Conservation (phyloP, 495 filamentous ascomycete species). For the Talaromyces trachyspermus region DNA sequence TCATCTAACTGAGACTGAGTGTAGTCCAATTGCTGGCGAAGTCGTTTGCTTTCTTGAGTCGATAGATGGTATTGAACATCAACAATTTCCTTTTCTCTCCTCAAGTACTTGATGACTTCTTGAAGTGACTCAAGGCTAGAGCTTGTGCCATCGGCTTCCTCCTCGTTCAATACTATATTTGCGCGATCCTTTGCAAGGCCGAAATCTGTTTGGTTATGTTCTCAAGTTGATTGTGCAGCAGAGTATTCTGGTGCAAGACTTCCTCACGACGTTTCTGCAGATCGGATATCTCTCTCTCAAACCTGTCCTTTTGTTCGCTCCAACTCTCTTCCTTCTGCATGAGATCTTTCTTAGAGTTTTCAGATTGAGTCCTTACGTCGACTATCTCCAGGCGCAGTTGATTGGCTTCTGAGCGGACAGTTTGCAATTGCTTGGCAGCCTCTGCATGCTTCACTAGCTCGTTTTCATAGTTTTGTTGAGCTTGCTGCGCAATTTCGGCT, state of each 20-base stretch:
- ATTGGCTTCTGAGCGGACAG: slow-evolving; percentile 70
- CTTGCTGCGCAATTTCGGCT: slow-evolving; percentile 83
- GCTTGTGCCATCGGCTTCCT: slow-evolving; percentile 30
- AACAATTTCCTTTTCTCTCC: slow-evolving; percentile 96
- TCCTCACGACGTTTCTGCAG: slow-evolving; percentile 72
- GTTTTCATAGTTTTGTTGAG: slow-evolving; percentile 89
- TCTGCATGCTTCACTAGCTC: slow-evolving; percentile 93
- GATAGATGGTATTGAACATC: slow-evolving; percentile 90
- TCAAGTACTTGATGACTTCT: slow-evolving; percentile 81
- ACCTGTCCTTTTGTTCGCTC: slow-evolving; percentile 68
- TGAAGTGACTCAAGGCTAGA: slow-evolving; percentile 65
- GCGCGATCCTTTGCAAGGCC: slow-evolving; percentile 66
- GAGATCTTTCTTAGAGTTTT: slow-evolving; percentile 73
- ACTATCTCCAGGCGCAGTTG: slow-evolving; percentile 69
- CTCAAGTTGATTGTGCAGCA: slow-evolving; percentile 84
- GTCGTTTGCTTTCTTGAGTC: slow-evolving; percentile 72
- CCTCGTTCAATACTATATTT: slow-evolving; percentile 38
- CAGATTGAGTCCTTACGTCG: slow-evolving; percentile 64
- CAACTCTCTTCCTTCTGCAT: slow-evolving; percentile 77
- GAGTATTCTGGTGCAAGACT: slow-evolving; percentile 72
- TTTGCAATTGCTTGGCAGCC: slow-evolving; percentile 74
- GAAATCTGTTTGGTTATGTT: slow-evolving; percentile 70
- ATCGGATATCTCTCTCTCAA: slow-evolving; percentile 77
- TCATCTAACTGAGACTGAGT: slow-evolving; percentile 81
- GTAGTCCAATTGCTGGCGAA: slow-evolving; percentile 86